Evolutionary conservation across 139 green algal species (phyloP), one percentile per base, ranked within the genome.

Genomic region (Chlamydomonas schloesseri): DNA sequence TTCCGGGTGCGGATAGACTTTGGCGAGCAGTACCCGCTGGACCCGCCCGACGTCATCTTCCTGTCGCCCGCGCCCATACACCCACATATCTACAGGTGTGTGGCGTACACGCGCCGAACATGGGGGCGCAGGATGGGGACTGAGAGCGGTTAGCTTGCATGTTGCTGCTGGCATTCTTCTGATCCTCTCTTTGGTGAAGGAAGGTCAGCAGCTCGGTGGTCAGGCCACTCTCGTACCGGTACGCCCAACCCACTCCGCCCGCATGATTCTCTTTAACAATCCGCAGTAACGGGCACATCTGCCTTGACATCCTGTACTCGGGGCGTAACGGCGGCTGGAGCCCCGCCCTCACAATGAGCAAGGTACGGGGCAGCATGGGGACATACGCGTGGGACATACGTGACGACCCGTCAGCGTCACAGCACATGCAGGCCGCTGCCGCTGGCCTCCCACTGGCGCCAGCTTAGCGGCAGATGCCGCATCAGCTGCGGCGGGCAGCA

Each of bases 321-420:
- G 78, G 78, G 64, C 46, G 74, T 34, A 95, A 97, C 69, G 95
- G 95, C 21, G 97, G 96, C 28, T 99, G 96, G 96, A 96, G 91
- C 8, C 96, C 96, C 0, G 96, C 96, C 1, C 89, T 99, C 34
- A 99, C 96, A 34, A 93, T 98, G 75, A 98, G 92, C 90, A 98
- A 97, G 87, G 70, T 83, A 65, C 24, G 69, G 18, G n/a, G n/a
- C n/a, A n/a, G n/a, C n/a, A n/a, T n/a, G n/a, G n/a, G n/a, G n/a
- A n/a, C n/a, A n/a, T n/a, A n/a, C n/a, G n/a, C n/a, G n/a, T n/a
- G n/a, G n/a, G n/a, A n/a, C n/a, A n/a, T n/a, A n/a, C n/a, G n/a
- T n/a, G n/a, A n/a, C n/a, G n/a, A n/a, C n/a, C n/a, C n/a, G n/a
- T n/a, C n/a, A n/a, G n/a, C n/a, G n/a, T n/a, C n/a, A n/a, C n/a